These are phyloP conservation scores for Cordyceps cateniannulata DNA, from an alignment of 2,329 filamentous ascomycete genomes.

Conservation along the genomic window DNA sequence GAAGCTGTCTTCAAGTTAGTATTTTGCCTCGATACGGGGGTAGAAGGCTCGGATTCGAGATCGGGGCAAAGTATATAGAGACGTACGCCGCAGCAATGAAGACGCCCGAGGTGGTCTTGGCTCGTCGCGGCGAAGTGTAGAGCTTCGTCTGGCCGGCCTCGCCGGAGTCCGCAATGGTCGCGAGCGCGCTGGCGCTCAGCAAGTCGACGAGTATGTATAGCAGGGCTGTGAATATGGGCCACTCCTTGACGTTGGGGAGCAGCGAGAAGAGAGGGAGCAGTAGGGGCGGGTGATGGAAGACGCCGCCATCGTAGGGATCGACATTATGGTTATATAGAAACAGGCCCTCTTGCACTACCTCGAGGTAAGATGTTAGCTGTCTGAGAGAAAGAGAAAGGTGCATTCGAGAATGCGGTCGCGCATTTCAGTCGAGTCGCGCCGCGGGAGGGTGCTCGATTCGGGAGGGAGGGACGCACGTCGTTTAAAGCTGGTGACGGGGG, in stretches of 20 bases:
- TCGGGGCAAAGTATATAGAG: not conserved
- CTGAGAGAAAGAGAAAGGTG: not conserved
- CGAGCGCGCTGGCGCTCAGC: constrained; percentile 72
- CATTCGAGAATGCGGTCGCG: not conserved
- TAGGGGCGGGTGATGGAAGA: constrained; percentile 74
- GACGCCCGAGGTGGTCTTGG: constrained; percentile 66
- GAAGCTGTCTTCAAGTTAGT: constrained; percentile 48
- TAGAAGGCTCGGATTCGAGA: not conserved
- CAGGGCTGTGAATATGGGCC: constrained; percentile 68
- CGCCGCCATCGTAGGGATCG: constrained; percentile 93
- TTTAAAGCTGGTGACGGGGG: constrained; percentile 96
- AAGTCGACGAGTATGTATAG: constrained; percentile 79
- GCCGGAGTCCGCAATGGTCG: constrained; percentile 72
- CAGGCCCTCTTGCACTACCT: constrained; percentile 83
- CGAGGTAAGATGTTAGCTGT: constrained; percentile 9
- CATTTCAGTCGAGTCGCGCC: not conserved
- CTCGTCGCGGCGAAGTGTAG: constrained; percentile 72
- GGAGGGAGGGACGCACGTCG: constrained; percentile 56
- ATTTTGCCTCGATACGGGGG: not conserved
- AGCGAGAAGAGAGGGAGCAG: constrained; percentile 88
- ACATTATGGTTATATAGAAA: constrained; percentile 96
- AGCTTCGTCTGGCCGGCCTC: constrained; percentile 67
- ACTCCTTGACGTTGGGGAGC: constrained; percentile 61
- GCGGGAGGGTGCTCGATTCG: not conserved
- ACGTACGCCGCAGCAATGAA: constrained; percentile 73